phyloP scores from a whole-genome alignment of 768 basidiomycete species.

The Suillus subaureus region DNA sequence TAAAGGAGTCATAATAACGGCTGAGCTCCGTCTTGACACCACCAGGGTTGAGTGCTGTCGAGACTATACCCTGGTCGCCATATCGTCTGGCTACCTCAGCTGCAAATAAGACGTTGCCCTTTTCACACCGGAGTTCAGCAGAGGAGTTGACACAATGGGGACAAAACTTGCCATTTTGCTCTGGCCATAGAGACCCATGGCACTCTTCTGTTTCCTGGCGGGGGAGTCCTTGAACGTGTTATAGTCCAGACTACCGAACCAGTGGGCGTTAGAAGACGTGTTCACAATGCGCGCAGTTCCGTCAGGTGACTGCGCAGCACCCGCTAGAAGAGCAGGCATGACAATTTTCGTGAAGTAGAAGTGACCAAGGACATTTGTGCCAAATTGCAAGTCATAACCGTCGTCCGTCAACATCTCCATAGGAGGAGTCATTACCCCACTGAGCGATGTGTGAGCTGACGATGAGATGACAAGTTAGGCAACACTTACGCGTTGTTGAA shows the following conservation, averaged over 20 bases:
- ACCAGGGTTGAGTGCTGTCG: slow-evolving; percentile 47
- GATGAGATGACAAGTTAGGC: neutral
- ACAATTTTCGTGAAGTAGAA: slow-evolving; percentile 26
- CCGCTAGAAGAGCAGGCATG: slow-evolving; percentile 34
- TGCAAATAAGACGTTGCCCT: slow-evolving; percentile 50
- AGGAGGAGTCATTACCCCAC: slow-evolving; percentile 36
- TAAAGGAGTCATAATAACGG: slow-evolving; percentile 13
- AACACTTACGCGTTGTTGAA: slow-evolving; percentile 35
- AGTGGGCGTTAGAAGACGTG: slow-evolving; percentile 31
- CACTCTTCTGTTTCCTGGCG: slow-evolving; percentile 11
- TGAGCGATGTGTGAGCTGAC: neutral
- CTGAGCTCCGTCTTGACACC: slow-evolving; percentile 26
- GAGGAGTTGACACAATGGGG: neutral
- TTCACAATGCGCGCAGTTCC: slow-evolving; percentile 39
- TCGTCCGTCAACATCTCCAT: slow-evolving; percentile 27
- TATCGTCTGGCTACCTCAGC: slow-evolving; percentile 46
- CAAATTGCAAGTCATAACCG: slow-evolving; percentile 29
- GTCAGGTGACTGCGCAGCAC: slow-evolving; percentile 33
- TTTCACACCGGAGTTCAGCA: neutral
- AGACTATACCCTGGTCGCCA: slow-evolving; percentile 45
- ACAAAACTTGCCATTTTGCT: slow-evolving; percentile 34
- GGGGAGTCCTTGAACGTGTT: slow-evolving; percentile 33
- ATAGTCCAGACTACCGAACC: slow-evolving; percentile 22
- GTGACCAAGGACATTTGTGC: slow-evolving; percentile 20
- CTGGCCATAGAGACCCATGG: slow-evolving; percentile 24